Percentiles rank a stretch among this genome's conserved stretches.
These are phyloP conservation scores for Tilletia walkeri DNA, from an alignment of 1,284 basidiomycete species.

Conservation along the genomic window DNA sequence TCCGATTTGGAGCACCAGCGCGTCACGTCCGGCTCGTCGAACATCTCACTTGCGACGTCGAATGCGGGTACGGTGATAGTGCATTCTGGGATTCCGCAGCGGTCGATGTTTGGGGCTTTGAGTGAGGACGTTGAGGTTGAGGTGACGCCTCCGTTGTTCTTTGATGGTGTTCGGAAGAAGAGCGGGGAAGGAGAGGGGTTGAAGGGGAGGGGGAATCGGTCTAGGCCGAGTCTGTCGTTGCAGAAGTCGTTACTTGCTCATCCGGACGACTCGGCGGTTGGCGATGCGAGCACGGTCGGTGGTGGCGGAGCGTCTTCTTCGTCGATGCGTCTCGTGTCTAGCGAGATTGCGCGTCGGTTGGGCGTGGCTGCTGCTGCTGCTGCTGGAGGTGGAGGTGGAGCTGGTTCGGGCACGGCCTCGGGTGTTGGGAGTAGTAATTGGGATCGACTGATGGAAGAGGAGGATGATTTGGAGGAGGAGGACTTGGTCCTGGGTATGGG, in stretches of 20 bases:
- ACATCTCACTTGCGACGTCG: neutral
- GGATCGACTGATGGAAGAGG: slow-evolving; percentile 8
- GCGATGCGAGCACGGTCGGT: neutral
- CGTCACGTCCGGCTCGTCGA: neutral
- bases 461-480: slow-evolving; percentile 12
- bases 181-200: neutral
- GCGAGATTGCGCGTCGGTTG: neutral
- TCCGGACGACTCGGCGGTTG: neutral
- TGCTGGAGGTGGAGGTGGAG: neutral
- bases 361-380: neutral
- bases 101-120: neutral
- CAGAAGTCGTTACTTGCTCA: neutral
- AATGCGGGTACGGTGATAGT: slow-evolving; percentile 7
- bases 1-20: neutral
- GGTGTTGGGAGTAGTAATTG: neutral
- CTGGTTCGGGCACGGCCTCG: neutral
- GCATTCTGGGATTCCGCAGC: neutral
- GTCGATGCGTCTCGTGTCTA: neutral
- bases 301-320: neutral
- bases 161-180: neutral
- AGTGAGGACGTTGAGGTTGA: neutral
- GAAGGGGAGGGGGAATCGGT: neutral
- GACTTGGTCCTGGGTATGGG: slow-evolving; percentile 4
- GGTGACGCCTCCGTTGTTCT: neutral
- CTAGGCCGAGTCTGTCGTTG: slow-evolving; percentile 1